A percentile compares a stretch with the other conserved stretches of the same genome.
These are phyloP conservation scores for Globisporangium sylvaticum DNA, from an alignment of 352 stramenopile species.

Conservation along the genomic window DNA sequence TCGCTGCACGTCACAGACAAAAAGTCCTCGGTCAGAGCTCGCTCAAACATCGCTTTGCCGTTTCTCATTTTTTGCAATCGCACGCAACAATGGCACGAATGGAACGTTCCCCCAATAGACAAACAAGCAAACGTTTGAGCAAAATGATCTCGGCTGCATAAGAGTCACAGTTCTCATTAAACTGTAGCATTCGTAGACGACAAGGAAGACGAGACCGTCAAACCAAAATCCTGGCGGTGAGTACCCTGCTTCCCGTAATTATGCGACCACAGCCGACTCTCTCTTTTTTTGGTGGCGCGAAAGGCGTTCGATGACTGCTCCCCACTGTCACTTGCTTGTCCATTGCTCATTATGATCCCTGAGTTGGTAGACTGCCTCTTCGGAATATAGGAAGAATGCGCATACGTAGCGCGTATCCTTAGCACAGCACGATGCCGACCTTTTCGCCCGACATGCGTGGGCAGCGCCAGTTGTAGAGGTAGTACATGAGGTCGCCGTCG, in stretches of 20 bases:
- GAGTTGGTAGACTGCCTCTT: background rate
- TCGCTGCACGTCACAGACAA: background rate
- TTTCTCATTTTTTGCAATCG: background rate
- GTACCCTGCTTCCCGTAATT: background rate
- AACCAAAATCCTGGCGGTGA: background rate
- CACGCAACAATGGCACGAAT: background rate
- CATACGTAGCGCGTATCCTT: slow-evolving; percentile 14
- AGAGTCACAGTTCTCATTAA: background rate
- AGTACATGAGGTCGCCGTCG: slow-evolving; percentile 66
- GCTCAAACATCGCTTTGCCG: background rate
- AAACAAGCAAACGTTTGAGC: background rate
- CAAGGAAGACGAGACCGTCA: background rate
- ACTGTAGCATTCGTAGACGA: background rate
- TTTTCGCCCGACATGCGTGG: slow-evolving; percentile 45
- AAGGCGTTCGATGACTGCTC: background rate
- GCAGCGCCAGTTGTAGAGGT: slow-evolving; percentile 79
- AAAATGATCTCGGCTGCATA: background rate
- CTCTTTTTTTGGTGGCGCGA: background rate
- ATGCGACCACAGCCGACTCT: background rate
- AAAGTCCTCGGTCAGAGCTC: background rate
- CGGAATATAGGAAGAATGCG: background rate
- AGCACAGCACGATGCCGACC: slow-evolving; percentile 58
- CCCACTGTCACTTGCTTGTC: background rate
- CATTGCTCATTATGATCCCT: background rate
- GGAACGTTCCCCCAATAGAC: background rate